These are phyloP conservation scores for Cymbidium sinense DNA, from an alignment of 106 monocot genomes.

Conservation along the genomic window DNA sequence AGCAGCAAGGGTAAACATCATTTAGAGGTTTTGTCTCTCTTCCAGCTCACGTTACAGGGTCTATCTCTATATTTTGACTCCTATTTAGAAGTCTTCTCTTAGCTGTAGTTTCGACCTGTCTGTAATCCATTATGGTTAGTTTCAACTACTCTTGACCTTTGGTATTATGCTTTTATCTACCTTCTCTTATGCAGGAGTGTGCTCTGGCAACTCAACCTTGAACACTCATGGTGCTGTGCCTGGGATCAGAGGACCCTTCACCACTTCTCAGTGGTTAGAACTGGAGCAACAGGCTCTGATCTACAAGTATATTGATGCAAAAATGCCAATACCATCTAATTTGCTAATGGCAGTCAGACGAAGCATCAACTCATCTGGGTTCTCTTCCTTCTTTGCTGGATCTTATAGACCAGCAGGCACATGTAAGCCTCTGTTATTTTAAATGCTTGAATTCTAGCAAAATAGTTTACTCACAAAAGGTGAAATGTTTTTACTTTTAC, in stretches of 20 bases:
- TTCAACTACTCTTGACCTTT: not conserved
- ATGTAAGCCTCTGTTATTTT: not conserved
- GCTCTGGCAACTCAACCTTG: not conserved
- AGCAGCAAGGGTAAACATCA: too few species aligned
- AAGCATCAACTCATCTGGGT: not conserved
- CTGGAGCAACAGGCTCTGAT: slow-evolving; percentile 85
- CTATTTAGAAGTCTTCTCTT: not conserved
- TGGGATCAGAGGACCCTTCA: slow-evolving; percentile 56
- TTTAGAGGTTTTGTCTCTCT: not conserved
- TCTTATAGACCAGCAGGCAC: not conserved
- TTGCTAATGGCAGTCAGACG: slow-evolving; percentile 42
- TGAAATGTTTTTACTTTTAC: too few species aligned
- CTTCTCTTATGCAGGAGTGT: not conserved
- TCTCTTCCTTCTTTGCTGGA: not conserved
- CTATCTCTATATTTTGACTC: not conserved
- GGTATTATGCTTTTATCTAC: not conserved
- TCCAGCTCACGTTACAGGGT: not conserved
- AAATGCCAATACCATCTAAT: slow-evolving; percentile 51
- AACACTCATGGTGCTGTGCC: slow-evolving; percentile 4
- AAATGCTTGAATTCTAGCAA: not conserved
- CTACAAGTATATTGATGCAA: slow-evolving; percentile 82
- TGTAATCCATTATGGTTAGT: not conserved
- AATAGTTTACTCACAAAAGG: too few species aligned
- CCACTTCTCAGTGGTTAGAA: slow-evolving; percentile 91
- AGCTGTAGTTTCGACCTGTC: not conserved